Base-by-base conservation (phyloP, 2,329 filamentous ascomycete genomes). In the Monosporascus cannonballus region DNA sequence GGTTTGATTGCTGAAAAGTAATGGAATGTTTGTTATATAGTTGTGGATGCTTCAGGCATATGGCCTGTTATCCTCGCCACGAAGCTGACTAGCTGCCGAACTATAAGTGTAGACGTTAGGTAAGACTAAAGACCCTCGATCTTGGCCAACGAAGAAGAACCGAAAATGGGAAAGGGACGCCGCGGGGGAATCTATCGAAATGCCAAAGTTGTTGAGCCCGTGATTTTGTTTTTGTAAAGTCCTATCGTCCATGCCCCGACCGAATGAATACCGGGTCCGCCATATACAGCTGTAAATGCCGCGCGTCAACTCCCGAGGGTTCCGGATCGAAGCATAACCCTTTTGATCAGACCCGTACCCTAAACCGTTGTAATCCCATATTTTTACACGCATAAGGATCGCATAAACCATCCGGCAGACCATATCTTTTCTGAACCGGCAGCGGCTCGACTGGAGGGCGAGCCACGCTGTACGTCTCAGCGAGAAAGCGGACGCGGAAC, bases 381-480 rank as follows among this genome's bases (percentile, higher is more conserved):
- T 52, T 68, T 65, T 65, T 69, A 69, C 66, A 69, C 59, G 61
- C 59, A 60, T 51, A 57, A 64, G 63, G 48, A 50, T 59, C 61
- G 59, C 59, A 57, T 59, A 54, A 60, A 53, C 52, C 56, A 51
- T 54, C 59, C 54, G 52, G 51, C 52, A 56, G 53, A 50, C 54
- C 50, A 50, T 45, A 49, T 58, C n/a, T n/a, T n/a, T n/a, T 44
- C 47, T 22, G 38, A 49, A 55, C 22, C 52, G 49, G 45, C 39
- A 14, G 47, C 27, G 48, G 47, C 45, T 47, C 52, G 45, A 48
- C 41, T 22, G 50, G 39, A 48, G 20, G 45, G 42, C 39, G 36
- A 22, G 30, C 52, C 45, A 44, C 51, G n/a, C 45, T 39, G 36
- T 53, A 49, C 50, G 34, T 22, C 37, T 24, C 18, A n/a, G 8